Percentiles rank a stretch among this genome's conserved stretches.
These are phyloP conservation scores for Paramarasmius palmivorus DNA, from an alignment of 1,284 basidiomycete genomes.

Conservation along the genomic window DNA sequence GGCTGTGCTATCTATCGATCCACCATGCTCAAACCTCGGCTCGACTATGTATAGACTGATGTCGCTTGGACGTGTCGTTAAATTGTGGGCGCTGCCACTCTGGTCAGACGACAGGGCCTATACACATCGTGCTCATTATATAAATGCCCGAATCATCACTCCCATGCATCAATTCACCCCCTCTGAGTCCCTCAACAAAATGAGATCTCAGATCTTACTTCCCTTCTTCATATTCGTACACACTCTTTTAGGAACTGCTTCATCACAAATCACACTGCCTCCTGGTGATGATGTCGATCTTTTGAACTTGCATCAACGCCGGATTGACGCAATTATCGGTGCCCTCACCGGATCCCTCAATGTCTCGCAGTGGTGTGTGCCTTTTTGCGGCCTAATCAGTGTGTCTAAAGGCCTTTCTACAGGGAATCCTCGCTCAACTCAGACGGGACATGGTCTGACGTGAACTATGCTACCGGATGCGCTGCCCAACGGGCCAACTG, in stretches of 20 bases:
- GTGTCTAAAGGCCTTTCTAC: neutral
- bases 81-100: no score
- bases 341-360: neutral
- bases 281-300: neutral
- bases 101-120: no score
- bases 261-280: neutral
- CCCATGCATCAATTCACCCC: neutral
- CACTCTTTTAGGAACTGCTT: neutral
- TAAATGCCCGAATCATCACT: no score
- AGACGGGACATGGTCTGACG: conserved; percentile 15
- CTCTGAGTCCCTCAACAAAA: neutral
- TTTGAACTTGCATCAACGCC: neutral
- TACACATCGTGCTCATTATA: no score
- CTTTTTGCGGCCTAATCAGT: neutral
- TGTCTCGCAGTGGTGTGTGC: neutral
- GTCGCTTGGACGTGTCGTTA: no score
- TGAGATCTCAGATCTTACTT: no score
- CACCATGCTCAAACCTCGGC: no score
- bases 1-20: no score
- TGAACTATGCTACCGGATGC: conserved; percentile 44
- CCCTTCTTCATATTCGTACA: neutral
- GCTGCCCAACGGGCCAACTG: conserved; percentile 61
- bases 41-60: no score
- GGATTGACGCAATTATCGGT: neutral
- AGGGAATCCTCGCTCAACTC: conserved; percentile 8